Evolutionary conservation across 768 basidiomycete genomes (phyloP), one percentile per base, ranked within the genome.

Genomic region (Russula virescens): DNA sequence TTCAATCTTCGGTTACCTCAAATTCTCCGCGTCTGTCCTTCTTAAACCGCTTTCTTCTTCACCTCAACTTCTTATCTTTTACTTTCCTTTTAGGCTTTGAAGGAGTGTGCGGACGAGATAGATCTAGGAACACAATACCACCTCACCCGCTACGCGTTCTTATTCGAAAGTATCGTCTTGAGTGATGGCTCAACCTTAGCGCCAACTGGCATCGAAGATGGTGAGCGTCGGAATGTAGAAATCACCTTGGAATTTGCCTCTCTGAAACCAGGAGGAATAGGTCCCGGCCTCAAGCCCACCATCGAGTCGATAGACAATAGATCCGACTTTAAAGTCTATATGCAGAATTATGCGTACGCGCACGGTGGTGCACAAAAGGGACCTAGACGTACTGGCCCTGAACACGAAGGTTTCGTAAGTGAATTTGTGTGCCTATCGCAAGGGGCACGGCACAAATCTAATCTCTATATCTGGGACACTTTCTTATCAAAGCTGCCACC

Each of bases 101-200:
- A 98, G 73, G 94, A 98, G 72, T 92, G 92, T 69, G 84, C 91
- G 26, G 96, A 98, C 69, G 97, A 99, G 74, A 86, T 98, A 58
- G 97, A 99, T 73, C 79, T 97, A 48, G 97, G 95, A n/a, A 94
- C 92, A 5, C 96, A 98, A 74, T 99, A 98, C 73, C 96, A 98
- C 74, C 78, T 98, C 51, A 89, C 93, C 0, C 82, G 95, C 74
- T 98, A 97, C 73, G 91, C 94, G 1, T 98, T 93, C 76, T 77
- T 98, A 25, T 95, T 90, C 69, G 97, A 99, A 74, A 91, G 87
- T 68, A 88, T 91, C 26, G 81, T 97, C 2, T 78, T 98, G 21
- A 89, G 84, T 68, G 97, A 99, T 64, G 97, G 94, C 2, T 82
- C 87, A 1, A 89, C 89, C 2, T 75, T 99, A 25, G 83, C 91